Conservation (phyloP, 768 basidiomycete genomes). For the Sporobolomyces roseus region DNA sequence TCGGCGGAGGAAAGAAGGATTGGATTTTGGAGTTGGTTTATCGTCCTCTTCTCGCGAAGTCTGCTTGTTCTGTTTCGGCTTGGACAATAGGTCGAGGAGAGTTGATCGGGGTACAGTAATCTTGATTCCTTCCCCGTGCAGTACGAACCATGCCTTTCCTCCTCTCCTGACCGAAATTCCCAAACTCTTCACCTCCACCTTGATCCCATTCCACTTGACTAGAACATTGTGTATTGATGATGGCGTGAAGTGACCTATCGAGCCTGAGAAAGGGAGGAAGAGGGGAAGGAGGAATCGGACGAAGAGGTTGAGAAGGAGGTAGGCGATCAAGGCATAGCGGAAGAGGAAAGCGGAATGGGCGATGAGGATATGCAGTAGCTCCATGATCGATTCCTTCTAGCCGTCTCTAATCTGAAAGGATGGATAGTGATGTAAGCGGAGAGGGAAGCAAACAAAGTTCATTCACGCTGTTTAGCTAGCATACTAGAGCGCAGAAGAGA, state of each 20-base stretch:
- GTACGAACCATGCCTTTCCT: neutral
- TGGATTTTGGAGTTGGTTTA: neutral
- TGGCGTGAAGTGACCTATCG: conserved; percentile 22
- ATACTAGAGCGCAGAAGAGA: too few species aligned
- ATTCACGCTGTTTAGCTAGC: too few species aligned
- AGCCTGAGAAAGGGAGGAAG: conserved; percentile 16
- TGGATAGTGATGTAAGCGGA: too few species aligned
- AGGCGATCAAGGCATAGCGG: neutral
- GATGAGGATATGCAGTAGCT: neutral
- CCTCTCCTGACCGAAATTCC: neutral
- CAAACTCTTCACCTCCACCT: conserved; percentile 10
- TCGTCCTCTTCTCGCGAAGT: neutral
- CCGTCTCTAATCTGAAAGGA: too few species aligned
- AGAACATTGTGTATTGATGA: conserved; percentile 22
- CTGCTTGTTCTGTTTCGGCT: neutral
- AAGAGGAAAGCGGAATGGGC: neutral
- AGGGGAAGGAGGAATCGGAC: conserved; percentile 25
- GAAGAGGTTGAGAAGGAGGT: conserved; percentile 3
- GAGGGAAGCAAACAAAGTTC: too few species aligned
- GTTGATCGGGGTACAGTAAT: neutral
- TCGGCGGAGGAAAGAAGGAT: neutral
- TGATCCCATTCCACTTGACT: neutral
- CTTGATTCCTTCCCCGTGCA: neutral
- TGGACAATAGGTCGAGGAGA: neutral
- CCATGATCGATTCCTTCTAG: too few species aligned